These are phyloP conservation scores for Apiospora phragmitis DNA, from an alignment of 2,329 filamentous ascomycete species.

Conservation along the genomic window DNA sequence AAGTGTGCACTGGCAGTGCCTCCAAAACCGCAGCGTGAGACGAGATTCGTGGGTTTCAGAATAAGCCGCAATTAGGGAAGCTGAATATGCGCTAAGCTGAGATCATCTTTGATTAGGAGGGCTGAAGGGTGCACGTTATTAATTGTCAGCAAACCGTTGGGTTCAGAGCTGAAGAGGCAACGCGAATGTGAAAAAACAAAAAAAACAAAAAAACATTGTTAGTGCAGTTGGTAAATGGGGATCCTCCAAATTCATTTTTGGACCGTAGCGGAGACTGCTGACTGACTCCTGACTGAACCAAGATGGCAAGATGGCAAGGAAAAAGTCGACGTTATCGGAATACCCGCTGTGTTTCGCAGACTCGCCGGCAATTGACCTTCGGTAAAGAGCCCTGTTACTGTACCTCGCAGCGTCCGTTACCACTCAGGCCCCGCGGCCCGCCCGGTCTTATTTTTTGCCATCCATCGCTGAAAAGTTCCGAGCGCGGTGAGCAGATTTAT, in stretches of 20 bases:
- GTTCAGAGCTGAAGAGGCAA: background rate
- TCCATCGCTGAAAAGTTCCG: background rate
- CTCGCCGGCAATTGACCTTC: background rate
- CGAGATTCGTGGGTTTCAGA: background rate
- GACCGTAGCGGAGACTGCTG: background rate
- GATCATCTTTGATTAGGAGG: background rate
- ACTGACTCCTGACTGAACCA: background rate
- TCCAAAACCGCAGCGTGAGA: background rate
- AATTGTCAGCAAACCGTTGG: background rate
- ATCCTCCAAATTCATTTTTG: background rate
- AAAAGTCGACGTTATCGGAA: background rate
- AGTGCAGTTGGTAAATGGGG: background rate
- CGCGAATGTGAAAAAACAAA: background rate
- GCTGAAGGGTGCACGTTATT: background rate
- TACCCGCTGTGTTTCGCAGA: background rate
- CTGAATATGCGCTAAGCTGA: background rate
- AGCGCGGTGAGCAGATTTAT: background rate
- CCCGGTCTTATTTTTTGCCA: slow-evolving; percentile 6
- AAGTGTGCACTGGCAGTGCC: background rate
- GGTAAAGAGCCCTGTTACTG: background rate
- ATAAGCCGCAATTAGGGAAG: background rate
- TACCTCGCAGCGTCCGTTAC: background rate
- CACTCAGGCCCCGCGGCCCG: background rate
- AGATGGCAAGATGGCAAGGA: background rate
- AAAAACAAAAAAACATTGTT: background rate